Base-by-base conservation (phyloP, 768 basidiomycete species). In the Boletus huronensis region DNA sequence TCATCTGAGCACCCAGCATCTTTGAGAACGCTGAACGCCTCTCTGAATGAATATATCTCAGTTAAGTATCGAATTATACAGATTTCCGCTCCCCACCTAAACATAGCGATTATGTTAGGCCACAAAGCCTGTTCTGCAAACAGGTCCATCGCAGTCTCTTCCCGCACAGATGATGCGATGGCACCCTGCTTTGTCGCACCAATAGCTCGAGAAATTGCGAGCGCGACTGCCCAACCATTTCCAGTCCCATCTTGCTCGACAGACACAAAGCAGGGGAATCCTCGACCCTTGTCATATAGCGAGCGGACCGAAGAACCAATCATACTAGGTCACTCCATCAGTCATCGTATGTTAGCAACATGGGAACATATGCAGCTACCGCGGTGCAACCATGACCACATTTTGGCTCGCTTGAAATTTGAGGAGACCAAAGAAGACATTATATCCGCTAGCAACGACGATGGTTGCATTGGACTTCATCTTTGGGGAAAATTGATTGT, bases 1-100 rank as follows among this genome's bases (percentile, higher is more conserved):
- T 84, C 83, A 57, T 85, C 83, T 0, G 83, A 84, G 66, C 82
- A 84, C 0, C 83, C 83, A 8, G 79, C 82, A 59, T 83, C 81
- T 59, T 84, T 80, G 42, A 85, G 74, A 9, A 84, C 79, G 52
- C 73, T 79, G 71, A 83, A 85, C 11, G 79, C 82, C 61, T 84
- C 80, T 48, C 82, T 82, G 58, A 10, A n/a, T n/a, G n/a, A 26
- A 41, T 9, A 16, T 41, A 46, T 16, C 25, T 44, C 41, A 51
- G 34, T 34, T 17, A 46, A 3, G 11, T 6, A 23, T 42, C 6
- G 25, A 5, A n/a, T 23, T 8, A 6, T 7, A 41, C 13, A 5
- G 8, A 17, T 16, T 44, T 31, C n/a, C 14, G 39, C 32, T 46
- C 35, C 54, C 36, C 42, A 81, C 81, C 77, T 73, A 70, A 84